These are phyloP conservation scores for Serendipita sp. DNA, from an alignment of 768 basidiomycete species.

Conservation along the genomic window DNA sequence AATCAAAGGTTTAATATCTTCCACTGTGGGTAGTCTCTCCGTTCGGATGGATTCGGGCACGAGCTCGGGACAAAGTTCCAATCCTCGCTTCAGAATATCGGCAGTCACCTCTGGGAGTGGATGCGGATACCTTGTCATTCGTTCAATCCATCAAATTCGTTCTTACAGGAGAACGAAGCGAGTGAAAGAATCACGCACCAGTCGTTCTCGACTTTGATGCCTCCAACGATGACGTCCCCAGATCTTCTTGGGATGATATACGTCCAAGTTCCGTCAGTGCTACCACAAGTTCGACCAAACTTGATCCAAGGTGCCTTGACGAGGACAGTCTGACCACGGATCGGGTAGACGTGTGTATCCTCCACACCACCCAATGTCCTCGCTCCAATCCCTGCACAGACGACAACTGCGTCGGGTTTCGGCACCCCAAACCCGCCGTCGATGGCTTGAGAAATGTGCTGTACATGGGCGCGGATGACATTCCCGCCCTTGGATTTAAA, in stretches of 20 bases:
- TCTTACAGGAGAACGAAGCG: background rate
- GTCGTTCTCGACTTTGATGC: conserved; percentile 41
- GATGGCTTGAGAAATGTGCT: conserved; percentile 56
- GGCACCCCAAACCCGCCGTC: conserved; percentile 33
- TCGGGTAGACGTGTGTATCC: conserved; percentile 22
- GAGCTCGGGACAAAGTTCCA: conserved; percentile 22
- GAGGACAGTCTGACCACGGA: conserved; percentile 22
- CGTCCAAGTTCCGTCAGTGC: conserved; percentile 30
- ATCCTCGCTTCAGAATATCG: conserved; percentile 37
- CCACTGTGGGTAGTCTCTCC: conserved; percentile 19
- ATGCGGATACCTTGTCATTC: background rate
- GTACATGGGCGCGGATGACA: conserved; percentile 40
- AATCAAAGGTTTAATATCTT: conserved; percentile 25
- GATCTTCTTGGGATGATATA: conserved; percentile 51
- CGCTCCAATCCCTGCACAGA: conserved; percentile 55
- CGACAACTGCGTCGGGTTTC: conserved; percentile 37
- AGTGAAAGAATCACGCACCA: conserved; percentile 33
- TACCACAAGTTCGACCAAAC: conserved; percentile 35
- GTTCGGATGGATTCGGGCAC: conserved; percentile 12
- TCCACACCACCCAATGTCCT: conserved; percentile 36
- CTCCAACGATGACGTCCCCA: conserved; percentile 48
- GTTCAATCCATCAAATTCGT: background rate
- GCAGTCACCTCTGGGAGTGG: conserved; percentile 33
- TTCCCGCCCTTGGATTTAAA: conserved; percentile 49
- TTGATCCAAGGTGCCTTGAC: conserved; percentile 35